These are phyloP conservation scores for Flaveria bidentis DNA, from an alignment of 129 eudicot species.

Conservation along the genomic window DNA sequence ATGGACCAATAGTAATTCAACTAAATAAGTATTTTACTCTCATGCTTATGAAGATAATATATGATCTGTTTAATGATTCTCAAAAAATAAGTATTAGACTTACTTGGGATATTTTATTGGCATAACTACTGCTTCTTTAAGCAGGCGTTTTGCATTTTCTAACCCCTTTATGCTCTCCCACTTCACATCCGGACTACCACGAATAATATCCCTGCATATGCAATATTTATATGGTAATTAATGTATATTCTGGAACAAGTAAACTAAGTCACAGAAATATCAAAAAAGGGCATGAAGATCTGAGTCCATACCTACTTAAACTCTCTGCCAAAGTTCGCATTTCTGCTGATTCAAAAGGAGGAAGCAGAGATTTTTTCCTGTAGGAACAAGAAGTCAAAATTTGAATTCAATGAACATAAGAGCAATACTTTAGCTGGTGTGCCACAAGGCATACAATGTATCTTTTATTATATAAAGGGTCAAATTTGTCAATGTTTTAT, in stretches of 20 bases:
- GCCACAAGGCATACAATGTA: background rate
- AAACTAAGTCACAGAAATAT: background rate
- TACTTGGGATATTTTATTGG: constrained; percentile 98
- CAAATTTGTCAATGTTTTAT: background rate
- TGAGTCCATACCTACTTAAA: constrained; percentile 68
- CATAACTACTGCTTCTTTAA: constrained; percentile 99
- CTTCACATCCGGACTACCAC: constrained; percentile 93
- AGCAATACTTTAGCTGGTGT: background rate
- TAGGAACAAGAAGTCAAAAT: constrained; percentile 19
- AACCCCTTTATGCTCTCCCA: constrained; percentile 98
- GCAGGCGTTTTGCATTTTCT: constrained; percentile 94
- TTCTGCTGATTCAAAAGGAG: constrained; percentile 94
- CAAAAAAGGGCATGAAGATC: constrained; percentile 5
- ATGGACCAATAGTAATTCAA: background rate
- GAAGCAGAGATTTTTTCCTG: constrained; percentile 84
- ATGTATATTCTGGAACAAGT: background rate
- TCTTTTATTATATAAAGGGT: background rate
- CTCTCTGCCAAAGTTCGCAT: constrained; percentile 95
- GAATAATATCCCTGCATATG: constrained; percentile 79
- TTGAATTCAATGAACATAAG: background rate
- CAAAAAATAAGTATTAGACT: constrained; percentile 20
- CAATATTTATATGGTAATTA: constrained; percentile 16
- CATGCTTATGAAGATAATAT: constrained; percentile 1
- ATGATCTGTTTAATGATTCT: constrained; percentile 14
- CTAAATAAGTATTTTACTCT: background rate